phyloP scores from a whole-genome alignment of 805 yeast genomes.

The Grigorovia humatica region DNA sequence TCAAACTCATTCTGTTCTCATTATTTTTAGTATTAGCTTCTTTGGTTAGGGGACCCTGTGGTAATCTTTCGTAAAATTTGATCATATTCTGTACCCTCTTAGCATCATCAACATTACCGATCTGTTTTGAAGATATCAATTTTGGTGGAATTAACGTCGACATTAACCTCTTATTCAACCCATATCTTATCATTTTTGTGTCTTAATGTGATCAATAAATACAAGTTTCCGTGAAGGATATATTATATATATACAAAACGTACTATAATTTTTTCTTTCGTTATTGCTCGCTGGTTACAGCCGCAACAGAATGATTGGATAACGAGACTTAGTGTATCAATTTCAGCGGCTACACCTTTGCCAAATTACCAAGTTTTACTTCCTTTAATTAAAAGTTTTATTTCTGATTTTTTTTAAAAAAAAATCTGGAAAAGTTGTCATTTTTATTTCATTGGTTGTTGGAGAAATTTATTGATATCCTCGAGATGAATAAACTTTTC shows the following conservation, averaged over 20 bases:
- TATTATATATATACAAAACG: not conserved
- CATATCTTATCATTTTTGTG: slow-evolving; percentile 20
- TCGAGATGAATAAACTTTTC: slow-evolving; percentile 3
- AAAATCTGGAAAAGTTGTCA: not conserved
- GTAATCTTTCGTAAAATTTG: slow-evolving; percentile 88
- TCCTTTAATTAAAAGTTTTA: not conserved
- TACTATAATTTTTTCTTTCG: not conserved
- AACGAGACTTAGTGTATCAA: no score
- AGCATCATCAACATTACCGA: slow-evolving; percentile 93
- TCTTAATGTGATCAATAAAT: not conserved
- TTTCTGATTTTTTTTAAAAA: not conserved
- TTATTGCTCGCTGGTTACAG: no score
- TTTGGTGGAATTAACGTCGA: slow-evolving; percentile 97
- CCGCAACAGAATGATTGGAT: no score
- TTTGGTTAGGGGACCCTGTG: slow-evolving; percentile 83
- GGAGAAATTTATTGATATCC: not conserved
- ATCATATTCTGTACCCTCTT: slow-evolving; percentile 94
- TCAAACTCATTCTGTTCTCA: not conserved
- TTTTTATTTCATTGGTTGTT: slow-evolving; percentile 2
- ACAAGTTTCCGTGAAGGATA: no score
- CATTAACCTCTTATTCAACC: slow-evolving; percentile 81
- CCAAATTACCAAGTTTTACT: not conserved
- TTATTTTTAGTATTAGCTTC: slow-evolving; percentile 35
- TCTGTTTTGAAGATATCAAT: slow-evolving; percentile 93
- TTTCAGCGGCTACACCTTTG: not conserved